Conservation (phyloP, 208 protist species). For the Trypanosoma congolense region DNA sequence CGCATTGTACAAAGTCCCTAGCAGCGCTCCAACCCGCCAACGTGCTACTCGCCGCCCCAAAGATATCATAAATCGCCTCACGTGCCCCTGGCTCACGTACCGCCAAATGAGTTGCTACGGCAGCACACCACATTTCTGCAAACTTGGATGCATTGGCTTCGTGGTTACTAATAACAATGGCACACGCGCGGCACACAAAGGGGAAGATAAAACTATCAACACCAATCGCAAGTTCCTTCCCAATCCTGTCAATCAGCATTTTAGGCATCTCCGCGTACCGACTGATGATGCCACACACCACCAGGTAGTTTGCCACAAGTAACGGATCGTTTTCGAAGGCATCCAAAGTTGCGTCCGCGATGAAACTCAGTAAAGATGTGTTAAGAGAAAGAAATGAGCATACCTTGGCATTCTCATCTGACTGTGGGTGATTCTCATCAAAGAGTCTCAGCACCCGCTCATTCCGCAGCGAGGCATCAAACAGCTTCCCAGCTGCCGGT, state of each 20-base stretch:
- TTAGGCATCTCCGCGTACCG: conserved; percentile 29
- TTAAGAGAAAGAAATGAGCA: conserved; percentile 31
- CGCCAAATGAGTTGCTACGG: conserved; percentile 16
- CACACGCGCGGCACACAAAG: conserved; percentile 63
- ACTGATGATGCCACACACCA: conserved; percentile 50
- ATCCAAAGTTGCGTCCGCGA: conserved; percentile 30
- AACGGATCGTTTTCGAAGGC: conserved; percentile 56
- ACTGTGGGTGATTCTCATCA: conserved; percentile 53
- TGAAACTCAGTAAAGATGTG: conserved; percentile 45
- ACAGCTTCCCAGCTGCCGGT: conserved; percentile 23
- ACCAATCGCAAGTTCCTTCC: conserved; percentile 20
- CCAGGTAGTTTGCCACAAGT: conserved; percentile 73
- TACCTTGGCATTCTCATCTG: conserved; percentile 31
- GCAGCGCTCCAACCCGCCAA: conserved; percentile 37
- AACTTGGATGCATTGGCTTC: conserved; percentile 43
- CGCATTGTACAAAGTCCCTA: conserved; percentile 17
- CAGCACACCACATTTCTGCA: conserved; percentile 37
- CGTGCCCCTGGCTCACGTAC: conserved; percentile 18
- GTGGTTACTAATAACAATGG: conserved; percentile 37
- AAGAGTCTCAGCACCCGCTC: conserved; percentile 65
- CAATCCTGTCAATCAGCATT: conserved; percentile 28
- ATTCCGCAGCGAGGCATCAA: conserved; percentile 34
- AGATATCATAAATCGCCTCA: conserved; percentile 45
- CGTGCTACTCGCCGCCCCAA: conserved; percentile 48
- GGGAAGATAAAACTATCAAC: conserved; percentile 36